Conservation (phyloP, 768 basidiomycete genomes). For the Macrolepiota dolichaula region DNA sequence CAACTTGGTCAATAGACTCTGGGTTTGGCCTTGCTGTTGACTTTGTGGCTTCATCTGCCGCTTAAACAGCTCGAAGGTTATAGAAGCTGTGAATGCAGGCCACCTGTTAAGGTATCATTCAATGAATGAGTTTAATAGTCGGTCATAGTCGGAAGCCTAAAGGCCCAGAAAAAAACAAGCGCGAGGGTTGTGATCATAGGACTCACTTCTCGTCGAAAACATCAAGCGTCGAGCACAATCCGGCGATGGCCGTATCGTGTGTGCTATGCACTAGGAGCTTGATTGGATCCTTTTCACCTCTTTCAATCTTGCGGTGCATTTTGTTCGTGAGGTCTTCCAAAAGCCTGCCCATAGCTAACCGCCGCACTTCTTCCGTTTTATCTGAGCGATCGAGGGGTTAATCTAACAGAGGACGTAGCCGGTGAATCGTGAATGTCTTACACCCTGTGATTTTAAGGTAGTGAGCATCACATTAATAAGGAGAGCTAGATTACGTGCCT, state of each 20-base stretch:
- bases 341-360: conserved; percentile 75
- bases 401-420: not conserved
- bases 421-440: conserved; percentile 19
- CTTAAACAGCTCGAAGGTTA: conserved; percentile 75
- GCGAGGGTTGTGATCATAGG: not conserved
- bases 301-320: conserved; percentile 55
- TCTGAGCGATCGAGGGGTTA: conserved; percentile 35
- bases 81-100: conserved; percentile 72
- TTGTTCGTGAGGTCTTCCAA: conserved; percentile 60
- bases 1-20: conserved; percentile 39
- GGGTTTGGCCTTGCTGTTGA: conserved; percentile 23
- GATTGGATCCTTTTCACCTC: conserved; percentile 43
- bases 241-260: conserved; percentile 72
- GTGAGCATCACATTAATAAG: conserved; percentile 7
- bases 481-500: conserved; percentile 29
- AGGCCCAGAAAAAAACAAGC: not conserved
- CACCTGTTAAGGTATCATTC: conserved; percentile 38
- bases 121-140: not conserved
- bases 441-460: conserved; percentile 32
- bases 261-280: conserved; percentile 69
- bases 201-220: conserved; percentile 68
- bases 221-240: conserved; percentile 59
- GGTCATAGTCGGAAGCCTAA: not conserved
- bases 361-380: conserved; percentile 69
- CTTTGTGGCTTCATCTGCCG: conserved; percentile 9